phyloP scores from a whole-genome alignment of 2,329 filamentous ascomycete species.

The Nectriaceae sp. region DNA sequence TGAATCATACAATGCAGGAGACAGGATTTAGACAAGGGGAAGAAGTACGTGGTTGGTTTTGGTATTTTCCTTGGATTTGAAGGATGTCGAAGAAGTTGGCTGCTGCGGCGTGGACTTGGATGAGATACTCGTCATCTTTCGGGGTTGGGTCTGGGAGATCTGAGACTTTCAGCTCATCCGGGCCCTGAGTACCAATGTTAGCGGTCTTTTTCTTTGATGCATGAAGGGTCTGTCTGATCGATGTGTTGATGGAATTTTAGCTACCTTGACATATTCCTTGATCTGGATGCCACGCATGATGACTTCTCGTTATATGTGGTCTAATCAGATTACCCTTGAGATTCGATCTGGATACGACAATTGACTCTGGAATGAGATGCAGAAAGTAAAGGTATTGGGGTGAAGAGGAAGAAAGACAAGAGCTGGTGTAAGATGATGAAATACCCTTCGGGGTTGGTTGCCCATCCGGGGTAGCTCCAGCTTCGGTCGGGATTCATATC shows the following conservation, averaged over 20 bases:
- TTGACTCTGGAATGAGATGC: neutral
- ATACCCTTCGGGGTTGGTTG: neutral
- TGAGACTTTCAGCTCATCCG: conserved; percentile 75
- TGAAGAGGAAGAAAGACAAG: neutral
- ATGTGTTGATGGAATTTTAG: too few species aligned
- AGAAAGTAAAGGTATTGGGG: neutral
- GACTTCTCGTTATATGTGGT: neutral
- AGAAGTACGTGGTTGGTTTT: conserved; percentile 72
- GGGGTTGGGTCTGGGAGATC: conserved; percentile 75
- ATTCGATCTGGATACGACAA: neutral
- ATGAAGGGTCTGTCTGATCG: too few species aligned
- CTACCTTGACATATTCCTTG: conserved; percentile 74
- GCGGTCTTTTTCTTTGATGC: conserved; percentile 1
- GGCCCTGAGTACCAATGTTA: conserved; percentile 55
- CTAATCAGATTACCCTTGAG: too few species aligned
- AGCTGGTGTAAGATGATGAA: neutral
- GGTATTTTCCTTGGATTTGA: conserved; percentile 94
- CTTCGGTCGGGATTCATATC: conserved; percentile 12
- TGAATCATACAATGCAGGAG: neutral
- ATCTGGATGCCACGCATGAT: conserved; percentile 77
- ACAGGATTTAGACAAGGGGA: too few species aligned
- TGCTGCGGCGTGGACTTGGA: conserved; percentile 82
- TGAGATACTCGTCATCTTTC: conserved; percentile 74
- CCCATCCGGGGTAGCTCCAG: neutral
- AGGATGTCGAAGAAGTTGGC: conserved; percentile 98